These are phyloP conservation scores for Fonsecaea nubica DNA, from an alignment of 2,329 filamentous ascomycete genomes.

Conservation along the genomic window DNA sequence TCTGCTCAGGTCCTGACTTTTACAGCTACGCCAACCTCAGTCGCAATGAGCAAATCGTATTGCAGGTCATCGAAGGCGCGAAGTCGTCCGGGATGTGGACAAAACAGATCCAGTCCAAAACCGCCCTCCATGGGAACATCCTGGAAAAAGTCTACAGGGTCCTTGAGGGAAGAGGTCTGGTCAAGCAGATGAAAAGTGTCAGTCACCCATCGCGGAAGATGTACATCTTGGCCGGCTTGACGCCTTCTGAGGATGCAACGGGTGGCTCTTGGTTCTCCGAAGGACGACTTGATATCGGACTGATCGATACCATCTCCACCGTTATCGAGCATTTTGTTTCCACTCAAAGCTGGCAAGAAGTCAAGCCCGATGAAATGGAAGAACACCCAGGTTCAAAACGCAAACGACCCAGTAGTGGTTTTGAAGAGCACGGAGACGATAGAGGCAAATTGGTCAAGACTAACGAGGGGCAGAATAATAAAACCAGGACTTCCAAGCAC, in stretches of 20 bases:
- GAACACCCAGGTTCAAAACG: conserved; percentile 45
- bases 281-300: conserved; percentile 83
- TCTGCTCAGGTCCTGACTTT: conserved; percentile 29
- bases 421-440: conserved; percentile 35
- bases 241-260: conserved; percentile 86
- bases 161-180: conserved; percentile 79
- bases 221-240: conserved; percentile 88
- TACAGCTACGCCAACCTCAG: conserved; percentile 52
- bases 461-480: conserved; percentile 28
- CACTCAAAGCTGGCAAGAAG: conserved; percentile 69
- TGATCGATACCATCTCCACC: conserved; percentile 74
- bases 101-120: conserved; percentile 78
- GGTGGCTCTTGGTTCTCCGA: conserved; percentile 96
- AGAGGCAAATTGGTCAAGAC: conserved; percentile 32
- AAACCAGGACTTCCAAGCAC: conserved; percentile 43
- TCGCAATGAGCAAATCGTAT: conserved; percentile 78
- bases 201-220: conserved; percentile 91
- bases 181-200: conserved; percentile 89
- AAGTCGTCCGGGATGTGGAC: conserved; percentile 89
- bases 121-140: conserved; percentile 82
- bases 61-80: conserved; percentile 84
- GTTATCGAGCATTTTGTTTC: conserved; percentile 73
- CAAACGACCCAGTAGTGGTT: conserved; percentile 46
- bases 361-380: conserved; percentile 38
- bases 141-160: conserved; percentile 83